Evolutionary conservation across 2,329 filamentous ascomycete species (phyloP).

Genomic region (Pseudocercospora fuligena): DNA sequence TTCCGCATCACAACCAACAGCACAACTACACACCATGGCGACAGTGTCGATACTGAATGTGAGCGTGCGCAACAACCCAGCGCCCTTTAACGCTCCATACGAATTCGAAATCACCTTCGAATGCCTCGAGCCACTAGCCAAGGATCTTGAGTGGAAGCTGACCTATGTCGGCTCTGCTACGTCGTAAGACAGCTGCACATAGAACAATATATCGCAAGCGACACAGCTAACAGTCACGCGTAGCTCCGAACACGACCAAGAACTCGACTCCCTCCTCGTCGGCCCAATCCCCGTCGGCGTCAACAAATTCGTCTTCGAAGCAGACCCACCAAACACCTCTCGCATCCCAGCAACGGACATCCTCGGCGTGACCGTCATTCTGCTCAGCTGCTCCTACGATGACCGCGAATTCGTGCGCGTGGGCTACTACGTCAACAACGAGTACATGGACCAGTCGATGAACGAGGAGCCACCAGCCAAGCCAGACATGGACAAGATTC

Average conservation of each 20-base stretch:
- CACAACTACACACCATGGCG: constrained; percentile 70
- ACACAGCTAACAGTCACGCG: constrained; percentile 18
- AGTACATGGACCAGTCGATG: constrained; percentile 92
- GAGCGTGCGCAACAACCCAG: constrained; percentile 95
- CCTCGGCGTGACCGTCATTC: constrained; percentile 93
- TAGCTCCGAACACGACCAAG: constrained; percentile 95
- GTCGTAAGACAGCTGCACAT: constrained; percentile 65
- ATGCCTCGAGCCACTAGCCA: constrained; percentile 91
- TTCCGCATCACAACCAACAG: background rate
- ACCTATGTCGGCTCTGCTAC: constrained; percentile 98
- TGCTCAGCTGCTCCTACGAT: constrained; percentile 95
- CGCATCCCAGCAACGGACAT: constrained; percentile 95
- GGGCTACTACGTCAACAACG: constrained; percentile 99
- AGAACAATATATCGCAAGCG: background rate
- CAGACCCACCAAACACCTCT: constrained; percentile 85
- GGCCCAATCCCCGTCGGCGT: constrained; percentile 96
- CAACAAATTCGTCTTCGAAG: constrained; percentile 98
- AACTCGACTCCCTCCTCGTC: constrained; percentile 94
- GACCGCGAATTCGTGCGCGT: constrained; percentile 96
- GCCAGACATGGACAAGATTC: constrained; percentile 88
- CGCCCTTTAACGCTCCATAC: constrained; percentile 89
- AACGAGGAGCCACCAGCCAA: constrained; percentile 88
- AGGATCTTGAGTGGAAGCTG: constrained; percentile 99
- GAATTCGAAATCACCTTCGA: constrained; percentile 99
- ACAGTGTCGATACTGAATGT: constrained; percentile 95